Percentiles rank a stretch among this genome's conserved stretches.
These are phyloP conservation scores for Candida broadrunensis DNA, from an alignment of 805 yeast species.

Conservation along the genomic window DNA sequence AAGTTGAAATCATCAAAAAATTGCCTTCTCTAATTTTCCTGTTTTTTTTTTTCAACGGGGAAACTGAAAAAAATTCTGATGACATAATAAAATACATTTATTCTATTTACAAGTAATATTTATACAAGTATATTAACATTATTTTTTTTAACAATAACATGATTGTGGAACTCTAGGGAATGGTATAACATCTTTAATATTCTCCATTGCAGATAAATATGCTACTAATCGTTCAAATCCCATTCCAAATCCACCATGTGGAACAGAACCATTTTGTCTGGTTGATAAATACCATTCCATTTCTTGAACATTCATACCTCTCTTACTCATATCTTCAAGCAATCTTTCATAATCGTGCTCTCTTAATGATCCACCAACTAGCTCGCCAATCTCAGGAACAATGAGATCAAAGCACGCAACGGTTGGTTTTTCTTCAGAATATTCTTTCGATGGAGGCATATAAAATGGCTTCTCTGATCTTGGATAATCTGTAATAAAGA, in stretches of 20 bases:
- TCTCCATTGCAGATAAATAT: constrained; percentile 70
- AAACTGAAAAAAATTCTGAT: not conserved
- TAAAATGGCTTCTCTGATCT: constrained; percentile 78
- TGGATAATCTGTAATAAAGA: constrained; percentile 91
- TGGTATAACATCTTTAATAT: constrained; percentile 82
- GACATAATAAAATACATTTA: not conserved
- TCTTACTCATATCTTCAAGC: constrained; percentile 43
- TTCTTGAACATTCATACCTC: constrained; percentile 57
- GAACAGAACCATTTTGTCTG: constrained; percentile 75
- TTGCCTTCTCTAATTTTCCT: not conserved
- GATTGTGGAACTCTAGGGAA: constrained; percentile 69
- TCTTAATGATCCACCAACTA: constrained; percentile 92
- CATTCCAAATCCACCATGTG: constrained; percentile 97
- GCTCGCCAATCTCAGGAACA: constrained; percentile 89
- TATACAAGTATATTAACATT: constrained; percentile 1
- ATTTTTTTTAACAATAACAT: constrained; percentile 25
- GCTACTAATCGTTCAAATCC: constrained; percentile 86
- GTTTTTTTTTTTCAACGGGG: not conserved
- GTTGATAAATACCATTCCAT: constrained; percentile 79
- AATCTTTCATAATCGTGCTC: constrained; percentile 60
- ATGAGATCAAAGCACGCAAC: constrained; percentile 90
- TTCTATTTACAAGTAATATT: not conserved
- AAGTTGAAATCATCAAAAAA: too few relatives aligned
- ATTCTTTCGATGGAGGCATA: constrained; percentile 59
- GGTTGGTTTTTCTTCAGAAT: constrained; percentile 41